phyloP scores from a whole-genome alignment of 805 yeast genomes.

The Saccharomycopsis sp. region DNA sequence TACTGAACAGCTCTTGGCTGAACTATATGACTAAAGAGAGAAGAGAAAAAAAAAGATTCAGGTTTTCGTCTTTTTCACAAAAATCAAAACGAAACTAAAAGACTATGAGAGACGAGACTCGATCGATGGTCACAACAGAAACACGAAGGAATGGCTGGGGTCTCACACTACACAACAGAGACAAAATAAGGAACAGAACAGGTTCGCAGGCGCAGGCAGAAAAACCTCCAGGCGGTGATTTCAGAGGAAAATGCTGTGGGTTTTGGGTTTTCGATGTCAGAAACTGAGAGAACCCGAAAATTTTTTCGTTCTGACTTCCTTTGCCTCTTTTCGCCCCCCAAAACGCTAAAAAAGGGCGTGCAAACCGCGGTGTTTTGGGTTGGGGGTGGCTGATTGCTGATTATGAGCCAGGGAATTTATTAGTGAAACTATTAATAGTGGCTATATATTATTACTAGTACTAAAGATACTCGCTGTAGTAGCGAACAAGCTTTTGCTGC shows the following conservation, averaged over 20 bases:
- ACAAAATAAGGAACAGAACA: not conserved
- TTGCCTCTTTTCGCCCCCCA: not conserved
- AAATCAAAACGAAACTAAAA: not conserved
- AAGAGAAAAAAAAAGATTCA: not conserved
- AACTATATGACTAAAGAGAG: not conserved
- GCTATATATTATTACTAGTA: too few relatives aligned
- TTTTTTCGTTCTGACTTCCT: not conserved
- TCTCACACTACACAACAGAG: not conserved
- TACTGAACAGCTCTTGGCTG: too few relatives aligned
- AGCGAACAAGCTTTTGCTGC: conserved; percentile 1
- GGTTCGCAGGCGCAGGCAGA: not conserved
- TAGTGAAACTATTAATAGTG: too few relatives aligned
- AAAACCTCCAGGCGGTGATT: not conserved
- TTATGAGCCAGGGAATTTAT: too few relatives aligned
- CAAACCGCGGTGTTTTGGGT: not conserved
- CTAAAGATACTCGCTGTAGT: conserved; percentile 1
- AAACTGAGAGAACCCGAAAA: not conserved
- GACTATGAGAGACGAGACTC: too few relatives aligned
- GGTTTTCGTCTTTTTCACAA: not conserved
- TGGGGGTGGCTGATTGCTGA: too few relatives aligned
- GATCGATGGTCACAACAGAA: too few relatives aligned
- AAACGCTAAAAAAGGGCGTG: not conserved
- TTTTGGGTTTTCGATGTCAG: not conserved
- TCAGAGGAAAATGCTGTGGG: not conserved
- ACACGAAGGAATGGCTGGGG: not conserved